A percentile compares a stretch with the other conserved stretches of the same genome.
phyloP scores from a whole-genome alignment of 805 yeast species.

The Schwanniomyces occidentalis region DNA sequence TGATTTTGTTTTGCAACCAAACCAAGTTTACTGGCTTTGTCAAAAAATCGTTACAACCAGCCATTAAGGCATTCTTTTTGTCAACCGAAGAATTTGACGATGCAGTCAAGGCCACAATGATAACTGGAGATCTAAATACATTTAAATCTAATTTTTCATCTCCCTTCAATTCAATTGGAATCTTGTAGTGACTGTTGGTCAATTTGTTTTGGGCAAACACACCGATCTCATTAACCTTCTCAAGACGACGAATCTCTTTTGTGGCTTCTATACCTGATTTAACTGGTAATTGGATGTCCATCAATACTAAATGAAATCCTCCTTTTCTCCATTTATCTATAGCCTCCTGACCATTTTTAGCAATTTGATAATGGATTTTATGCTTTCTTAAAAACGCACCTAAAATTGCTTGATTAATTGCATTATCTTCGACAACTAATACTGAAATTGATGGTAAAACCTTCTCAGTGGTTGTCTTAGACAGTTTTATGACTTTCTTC shows the following conservation, averaged over 20 bases:
- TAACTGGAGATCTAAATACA: slow-evolving; percentile 89
- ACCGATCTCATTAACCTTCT: slow-evolving; percentile 78
- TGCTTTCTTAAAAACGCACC: slow-evolving; percentile 86
- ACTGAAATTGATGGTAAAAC: slow-evolving; percentile 90
- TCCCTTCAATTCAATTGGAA: slow-evolving; percentile 26
- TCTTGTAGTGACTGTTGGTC: slow-evolving; percentile 18
- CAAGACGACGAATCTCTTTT: slow-evolving; percentile 83
- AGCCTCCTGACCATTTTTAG: slow-evolving; percentile 94
- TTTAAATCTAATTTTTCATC: slow-evolving; percentile 60
- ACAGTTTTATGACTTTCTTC: neutral
- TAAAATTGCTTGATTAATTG: slow-evolving; percentile 88
- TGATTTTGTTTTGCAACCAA: slow-evolving; percentile 91
- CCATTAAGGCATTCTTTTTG: slow-evolving; percentile 86
- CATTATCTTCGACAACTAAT: slow-evolving; percentile 93
- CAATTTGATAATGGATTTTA: slow-evolving; percentile 79
- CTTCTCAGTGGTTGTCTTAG: slow-evolving; percentile 47
- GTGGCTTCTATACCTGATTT: slow-evolving; percentile 96
- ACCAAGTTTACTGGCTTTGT: slow-evolving; percentile 94
- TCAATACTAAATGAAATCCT: slow-evolving; percentile 88
- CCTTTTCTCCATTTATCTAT: slow-evolving; percentile 93
- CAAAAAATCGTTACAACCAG: slow-evolving; percentile 95
- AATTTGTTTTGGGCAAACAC: slow-evolving; percentile 48
- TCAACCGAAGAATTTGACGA: slow-evolving; percentile 77
- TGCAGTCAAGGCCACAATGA: slow-evolving; percentile 95
- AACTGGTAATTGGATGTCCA: slow-evolving; percentile 97